Evolutionary conservation across 176 grass and related monocot species (phyloP), one percentile per base, ranked within the genome.

Genomic region (Eragrostis curvula): DNA sequence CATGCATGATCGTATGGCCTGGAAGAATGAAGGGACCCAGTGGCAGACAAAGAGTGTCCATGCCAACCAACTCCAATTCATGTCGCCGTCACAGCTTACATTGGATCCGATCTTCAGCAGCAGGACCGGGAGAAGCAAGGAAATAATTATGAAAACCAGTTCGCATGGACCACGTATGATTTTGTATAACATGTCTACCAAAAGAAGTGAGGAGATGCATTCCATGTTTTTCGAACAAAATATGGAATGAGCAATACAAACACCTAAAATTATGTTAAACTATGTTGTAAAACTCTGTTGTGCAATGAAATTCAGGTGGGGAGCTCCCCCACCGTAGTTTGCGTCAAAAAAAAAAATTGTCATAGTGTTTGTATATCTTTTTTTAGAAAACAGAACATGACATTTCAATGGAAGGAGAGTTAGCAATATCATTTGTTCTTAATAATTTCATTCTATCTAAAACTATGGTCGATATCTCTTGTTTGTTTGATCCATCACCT

Each of bases 31-130:
- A 78, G 45, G 80, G 62, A 20, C 56, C 79, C 45, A 56, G 17
- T 68, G 63, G 78, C 78, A 71, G 65, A 39, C 63, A 21, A 36
- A 79, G 57, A 52, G 79, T 23, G 76, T 32, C 69, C 45, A 51
- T 77, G 73, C 80, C 86, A 76, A 70, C 79, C 65, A 77, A 77
- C 68, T 64, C 68, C 79, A 41, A 45, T 70, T 65, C 79, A 77
- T 87, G 79, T 78, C 86, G 58, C 45, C 85, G 59, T 21, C 56
- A 27, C n/a, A 83, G 56, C 79, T 78, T 78, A 78, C 86, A 77
- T 5, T 55, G 65, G 65, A 69, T 77, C 72, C 29, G 72, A 67
- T 82, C 79, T 63, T 68, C 43, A 8, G 79, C 71, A 64, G 44
- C 64, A 71, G 24, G 40, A 70, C 52, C 46, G 1, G 55, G 55